phyloP scores from a whole-genome alignment of 345 rosid genomes.

The Nasturtium officinale region DNA sequence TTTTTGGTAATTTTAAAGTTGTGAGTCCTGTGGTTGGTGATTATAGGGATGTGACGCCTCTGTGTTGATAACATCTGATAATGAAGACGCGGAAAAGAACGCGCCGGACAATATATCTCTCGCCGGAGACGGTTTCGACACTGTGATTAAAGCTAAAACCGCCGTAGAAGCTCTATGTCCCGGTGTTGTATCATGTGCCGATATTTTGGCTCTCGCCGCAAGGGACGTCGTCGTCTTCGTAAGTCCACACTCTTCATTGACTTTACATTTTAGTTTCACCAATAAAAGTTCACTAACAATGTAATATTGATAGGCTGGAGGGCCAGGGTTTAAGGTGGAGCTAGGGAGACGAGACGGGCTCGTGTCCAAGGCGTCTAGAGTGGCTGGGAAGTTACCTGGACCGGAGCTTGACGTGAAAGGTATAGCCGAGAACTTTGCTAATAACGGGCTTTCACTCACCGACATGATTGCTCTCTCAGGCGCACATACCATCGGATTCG shows the following conservation, averaged over 20 bases:
- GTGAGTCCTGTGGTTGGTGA: constrained; percentile 10
- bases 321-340: constrained; percentile 69
- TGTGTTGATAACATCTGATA: constrained; percentile 61
- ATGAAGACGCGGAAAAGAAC: constrained; percentile 84
- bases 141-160: constrained; percentile 66
- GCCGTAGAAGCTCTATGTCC: constrained; percentile 77
- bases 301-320: constrained; percentile 63
- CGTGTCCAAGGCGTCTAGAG: constrained; percentile 63
- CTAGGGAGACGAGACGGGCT: constrained; percentile 84
- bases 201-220: constrained; percentile 73
- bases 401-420: constrained; percentile 54
- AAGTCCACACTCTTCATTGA: constrained; percentile 22
- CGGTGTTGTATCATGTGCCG: constrained; percentile 81
- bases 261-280: background rate
- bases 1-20: background rate
- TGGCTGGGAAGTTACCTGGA: constrained; percentile 69
- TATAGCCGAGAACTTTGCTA: constrained; percentile 56
- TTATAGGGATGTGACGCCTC: constrained; percentile 90
- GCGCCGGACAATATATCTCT: constrained; percentile 77
- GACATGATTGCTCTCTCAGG: constrained; percentile 94
- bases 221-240: constrained; percentile 84
- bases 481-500: constrained; percentile 88
- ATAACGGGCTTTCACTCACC: constrained; percentile 52
- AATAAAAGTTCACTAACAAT: background rate
- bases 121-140: constrained; percentile 93